These are phyloP conservation scores for Corylus avellana DNA, from an alignment of 306 rosid species.

Conservation along the genomic window DNA sequence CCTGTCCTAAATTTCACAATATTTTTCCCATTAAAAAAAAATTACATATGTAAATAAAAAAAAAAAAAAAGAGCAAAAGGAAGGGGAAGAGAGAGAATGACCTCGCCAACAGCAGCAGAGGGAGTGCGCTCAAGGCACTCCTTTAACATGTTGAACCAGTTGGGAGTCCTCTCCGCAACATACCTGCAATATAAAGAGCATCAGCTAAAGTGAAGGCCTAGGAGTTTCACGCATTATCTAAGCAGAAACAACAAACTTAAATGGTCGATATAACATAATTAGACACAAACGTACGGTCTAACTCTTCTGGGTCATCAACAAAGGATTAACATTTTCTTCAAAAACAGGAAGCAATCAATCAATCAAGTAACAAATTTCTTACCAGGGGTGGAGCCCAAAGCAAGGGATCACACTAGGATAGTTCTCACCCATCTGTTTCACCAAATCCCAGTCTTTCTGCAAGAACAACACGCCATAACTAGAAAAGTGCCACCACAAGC, in stretches of 20 bases:
- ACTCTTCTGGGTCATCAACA: too few relatives aligned
- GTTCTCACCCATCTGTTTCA: constrained; percentile 59
- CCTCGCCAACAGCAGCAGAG: constrained; percentile 91
- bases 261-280: not conserved
- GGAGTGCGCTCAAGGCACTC: constrained; percentile 67
- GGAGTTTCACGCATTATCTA: not conserved
- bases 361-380: not conserved
- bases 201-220: not conserved
- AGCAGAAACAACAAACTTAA: not conserved
- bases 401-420: constrained; percentile 64
- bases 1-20: not conserved
- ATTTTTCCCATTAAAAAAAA: too few relatives aligned
- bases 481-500: not conserved
- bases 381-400: constrained; percentile 93
- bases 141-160: constrained; percentile 60
- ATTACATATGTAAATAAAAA: too few relatives aligned
- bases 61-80: not conserved
- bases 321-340: too few relatives aligned
- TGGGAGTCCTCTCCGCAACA: constrained; percentile 64
- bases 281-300: too few relatives aligned
- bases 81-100: constrained; percentile 11
- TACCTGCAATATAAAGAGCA: constrained; percentile 43
- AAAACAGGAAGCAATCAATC: not conserved
- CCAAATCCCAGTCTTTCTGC: constrained; percentile 73
- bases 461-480: not conserved